Evolutionary conservation across 768 basidiomycete species (phyloP).

Genomic region (Fomitopsis pulvina): DNA sequence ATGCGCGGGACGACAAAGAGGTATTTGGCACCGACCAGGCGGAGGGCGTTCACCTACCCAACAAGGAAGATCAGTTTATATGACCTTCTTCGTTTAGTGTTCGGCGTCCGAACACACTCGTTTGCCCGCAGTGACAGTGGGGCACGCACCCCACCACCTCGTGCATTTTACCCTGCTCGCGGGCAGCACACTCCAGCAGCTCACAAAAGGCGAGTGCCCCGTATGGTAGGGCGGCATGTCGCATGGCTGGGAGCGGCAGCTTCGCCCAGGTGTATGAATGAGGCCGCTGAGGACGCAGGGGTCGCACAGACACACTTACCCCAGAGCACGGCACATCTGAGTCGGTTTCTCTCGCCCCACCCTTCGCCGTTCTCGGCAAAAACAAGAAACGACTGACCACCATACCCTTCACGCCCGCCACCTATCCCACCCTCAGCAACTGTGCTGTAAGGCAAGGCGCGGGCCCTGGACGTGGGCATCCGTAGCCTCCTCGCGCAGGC

Average conservation of each 20-base stretch:
- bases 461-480: background rate
- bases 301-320: too few species aligned
- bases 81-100: too few species aligned
- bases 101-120: too few species aligned
- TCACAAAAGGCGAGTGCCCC: background rate
- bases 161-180: background rate
- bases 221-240: background rate
- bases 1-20: constrained; percentile 69
- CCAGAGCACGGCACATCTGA: too few species aligned
- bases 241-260: too few species aligned
- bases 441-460: constrained; percentile 1
- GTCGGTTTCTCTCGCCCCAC: background rate
- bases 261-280: too few species aligned
- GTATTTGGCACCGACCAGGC: constrained; percentile 59
- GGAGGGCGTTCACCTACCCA: constrained; percentile 50
- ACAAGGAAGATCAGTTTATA: background rate
- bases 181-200: background rate
- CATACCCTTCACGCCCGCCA: background rate
- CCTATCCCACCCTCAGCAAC: background rate
- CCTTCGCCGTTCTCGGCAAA: background rate
- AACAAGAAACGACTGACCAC: background rate
- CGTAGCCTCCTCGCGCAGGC: background rate
- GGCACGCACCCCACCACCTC: background rate
- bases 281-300: too few species aligned
- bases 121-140: too few species aligned